Evolutionary conservation across 208 protist species (phyloP).

Genomic region (Trypanosomatidae sp.): DNA sequence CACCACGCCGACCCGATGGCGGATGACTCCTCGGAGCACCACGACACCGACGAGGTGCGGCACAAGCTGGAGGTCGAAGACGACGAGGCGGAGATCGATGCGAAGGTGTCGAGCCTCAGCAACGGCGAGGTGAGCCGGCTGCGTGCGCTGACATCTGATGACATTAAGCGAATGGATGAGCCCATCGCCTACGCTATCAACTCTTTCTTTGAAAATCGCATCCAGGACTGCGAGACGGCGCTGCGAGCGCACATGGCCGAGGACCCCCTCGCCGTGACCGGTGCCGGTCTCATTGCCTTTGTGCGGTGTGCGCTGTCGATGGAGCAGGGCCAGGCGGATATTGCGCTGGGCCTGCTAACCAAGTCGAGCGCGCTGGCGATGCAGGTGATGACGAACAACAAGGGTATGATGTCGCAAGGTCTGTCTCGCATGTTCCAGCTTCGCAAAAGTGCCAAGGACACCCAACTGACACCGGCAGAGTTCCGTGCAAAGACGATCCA

Average conservation of each 20-base stretch:
- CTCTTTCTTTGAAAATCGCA: constrained; percentile 59
- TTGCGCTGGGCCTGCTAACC: constrained; percentile 32
- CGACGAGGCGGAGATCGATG: constrained; percentile 1
- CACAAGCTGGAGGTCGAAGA: no score
- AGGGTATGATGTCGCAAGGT: constrained; percentile 16
- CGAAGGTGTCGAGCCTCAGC: constrained; percentile 21
- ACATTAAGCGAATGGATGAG: constrained; percentile 40
- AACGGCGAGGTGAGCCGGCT: constrained; percentile 24
- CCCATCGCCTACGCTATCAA: constrained; percentile 25
- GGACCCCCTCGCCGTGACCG: constrained; percentile 44
- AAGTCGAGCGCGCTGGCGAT: constrained; percentile 38
- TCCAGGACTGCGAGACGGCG: constrained; percentile 50
- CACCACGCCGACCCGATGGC: constrained; percentile 1
- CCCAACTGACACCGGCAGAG: constrained; percentile 37
- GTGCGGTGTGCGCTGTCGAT: constrained; percentile 56
- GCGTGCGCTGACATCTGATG: constrained; percentile 28
- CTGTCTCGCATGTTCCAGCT: constrained; percentile 36
- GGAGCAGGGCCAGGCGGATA: constrained; percentile 42
- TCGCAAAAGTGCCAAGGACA: constrained; percentile 18
- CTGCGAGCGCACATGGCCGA: constrained; percentile 19
- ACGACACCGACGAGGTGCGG: no score
- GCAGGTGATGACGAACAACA: constrained; percentile 29
- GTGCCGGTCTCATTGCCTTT: constrained; percentile 37
- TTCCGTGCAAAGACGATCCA: constrained; percentile 59
- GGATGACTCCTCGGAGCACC: no score